These are phyloP conservation scores for Chytridium lagenaria DNA, from an alignment of 371 early-diverging fungal genomes.

Conservation along the genomic window DNA sequence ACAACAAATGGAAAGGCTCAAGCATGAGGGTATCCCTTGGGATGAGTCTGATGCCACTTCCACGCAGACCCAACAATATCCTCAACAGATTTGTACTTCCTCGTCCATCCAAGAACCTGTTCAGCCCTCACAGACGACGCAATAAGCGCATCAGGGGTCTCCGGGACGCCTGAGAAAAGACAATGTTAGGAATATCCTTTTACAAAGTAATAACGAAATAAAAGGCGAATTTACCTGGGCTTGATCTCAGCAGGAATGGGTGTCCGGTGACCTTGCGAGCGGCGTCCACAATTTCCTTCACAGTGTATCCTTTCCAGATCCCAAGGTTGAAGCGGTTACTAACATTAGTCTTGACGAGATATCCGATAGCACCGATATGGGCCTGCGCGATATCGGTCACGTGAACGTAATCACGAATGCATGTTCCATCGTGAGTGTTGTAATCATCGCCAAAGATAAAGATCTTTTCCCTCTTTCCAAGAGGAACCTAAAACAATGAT, in stretches of 20 bases:
- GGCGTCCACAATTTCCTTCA: conserved; percentile 56
- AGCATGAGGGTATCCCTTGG: conserved; percentile 41
- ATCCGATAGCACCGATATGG: conserved; percentile 60
- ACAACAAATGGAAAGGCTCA: background rate
- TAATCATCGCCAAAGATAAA: conserved; percentile 59
- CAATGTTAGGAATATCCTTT: background rate
- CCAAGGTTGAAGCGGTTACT: conserved; percentile 58
- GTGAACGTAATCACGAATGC: conserved; percentile 59
- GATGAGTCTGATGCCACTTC: conserved; percentile 55
- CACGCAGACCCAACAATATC: conserved; percentile 57
- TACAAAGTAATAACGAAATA: background rate
- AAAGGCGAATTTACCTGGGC: conserved; percentile 36
- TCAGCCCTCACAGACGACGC: conserved; percentile 59
- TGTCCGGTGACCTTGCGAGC: conserved; percentile 58
- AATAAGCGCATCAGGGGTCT: conserved; percentile 56
- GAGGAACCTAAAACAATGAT: conserved; percentile 38
- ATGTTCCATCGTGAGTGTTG: conserved; percentile 54
- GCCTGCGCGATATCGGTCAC: conserved; percentile 57
- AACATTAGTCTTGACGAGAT: conserved; percentile 44
- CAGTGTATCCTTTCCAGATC: conserved; percentile 55
- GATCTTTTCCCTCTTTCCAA: conserved; percentile 55
- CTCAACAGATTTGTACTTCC: conserved; percentile 54
- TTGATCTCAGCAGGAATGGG: conserved; percentile 55
- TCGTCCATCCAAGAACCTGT: conserved; percentile 56
- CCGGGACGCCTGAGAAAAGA: conserved; percentile 52